Evolutionary conservation across 257 asterid species (phyloP).

Genomic region (Parsonsia alboflavescens): DNA sequence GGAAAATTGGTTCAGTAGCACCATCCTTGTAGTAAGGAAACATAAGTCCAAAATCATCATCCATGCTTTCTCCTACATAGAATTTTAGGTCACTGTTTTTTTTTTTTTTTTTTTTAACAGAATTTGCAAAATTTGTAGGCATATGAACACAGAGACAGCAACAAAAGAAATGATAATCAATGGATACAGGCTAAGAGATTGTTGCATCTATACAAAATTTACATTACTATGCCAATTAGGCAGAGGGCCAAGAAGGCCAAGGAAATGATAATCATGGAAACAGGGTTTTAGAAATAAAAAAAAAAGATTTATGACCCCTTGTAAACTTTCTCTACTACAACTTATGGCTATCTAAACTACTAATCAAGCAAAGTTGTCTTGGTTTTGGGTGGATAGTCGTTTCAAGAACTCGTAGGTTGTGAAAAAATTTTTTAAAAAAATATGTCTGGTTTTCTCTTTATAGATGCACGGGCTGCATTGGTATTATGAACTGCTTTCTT

Average conservation of each 20-base stretch:
- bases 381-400: conserved; percentile 74
- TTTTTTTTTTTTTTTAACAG: no score
- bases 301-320: background rate
- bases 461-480: no score
- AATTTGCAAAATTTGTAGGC: no score
- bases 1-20: conserved; percentile 75
- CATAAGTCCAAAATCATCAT: conserved; percentile 55
- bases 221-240: conserved; percentile 14
- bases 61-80: conserved; percentile 91
- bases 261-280: no score
- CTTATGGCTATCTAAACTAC: conserved; percentile 12
- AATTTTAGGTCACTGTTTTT: no score
- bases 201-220: conserved; percentile 19
- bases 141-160: no score
- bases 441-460: no score
- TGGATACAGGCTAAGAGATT: no score
- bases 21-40: conserved; percentile 92
- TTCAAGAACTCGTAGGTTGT: conserved; percentile 96
- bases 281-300: no score
- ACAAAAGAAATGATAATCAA: no score
- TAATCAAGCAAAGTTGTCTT: conserved; percentile 40
- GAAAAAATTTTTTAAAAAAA: no score
- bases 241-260: conserved; percentile 10
- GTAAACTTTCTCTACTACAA: conserved; percentile 1
- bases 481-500: no score